phyloP scores from a whole-genome alignment of 441 rosid species.

The Gossypium schwendimanii region DNA sequence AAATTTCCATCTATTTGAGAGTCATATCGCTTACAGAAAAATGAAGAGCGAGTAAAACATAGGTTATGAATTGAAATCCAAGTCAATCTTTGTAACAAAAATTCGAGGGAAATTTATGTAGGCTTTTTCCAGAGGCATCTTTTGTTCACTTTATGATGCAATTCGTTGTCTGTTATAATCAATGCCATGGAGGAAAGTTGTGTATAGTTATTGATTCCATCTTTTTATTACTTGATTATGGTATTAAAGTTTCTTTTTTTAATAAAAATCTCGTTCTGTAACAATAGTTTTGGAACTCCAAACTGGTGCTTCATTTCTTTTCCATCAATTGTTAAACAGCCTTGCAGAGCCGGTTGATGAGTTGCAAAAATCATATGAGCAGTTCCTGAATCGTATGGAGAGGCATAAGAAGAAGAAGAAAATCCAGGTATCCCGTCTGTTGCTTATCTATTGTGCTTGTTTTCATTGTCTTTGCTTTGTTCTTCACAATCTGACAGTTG shows the following conservation, averaged over 20 bases:
- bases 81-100: background rate
- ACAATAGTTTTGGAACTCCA: background rate
- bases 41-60: no score
- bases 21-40: no score
- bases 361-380: conserved; percentile 74
- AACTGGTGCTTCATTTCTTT: conserved; percentile 7
- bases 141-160: background rate
- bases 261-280: background rate
- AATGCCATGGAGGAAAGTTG: background rate
- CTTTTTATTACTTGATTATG: background rate
- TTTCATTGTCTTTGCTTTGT: conserved; percentile 10
- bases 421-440: conserved; percentile 40
- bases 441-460: conserved; percentile 18
- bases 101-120: background rate
- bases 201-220: background rate
- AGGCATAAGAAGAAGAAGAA: conserved; percentile 62
- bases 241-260: background rate
- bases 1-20: no score
- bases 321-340: conserved; percentile 29
- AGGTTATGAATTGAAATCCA: background rate
- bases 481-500: conserved; percentile 19
- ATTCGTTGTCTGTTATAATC: background rate
- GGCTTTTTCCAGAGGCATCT: background rate
- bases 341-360: conserved; percentile 85
- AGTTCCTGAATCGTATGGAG: conserved; percentile 68